phyloP scores from a whole-genome alignment of 140 eudicot species.

The Bidens hawaiensis region DNA sequence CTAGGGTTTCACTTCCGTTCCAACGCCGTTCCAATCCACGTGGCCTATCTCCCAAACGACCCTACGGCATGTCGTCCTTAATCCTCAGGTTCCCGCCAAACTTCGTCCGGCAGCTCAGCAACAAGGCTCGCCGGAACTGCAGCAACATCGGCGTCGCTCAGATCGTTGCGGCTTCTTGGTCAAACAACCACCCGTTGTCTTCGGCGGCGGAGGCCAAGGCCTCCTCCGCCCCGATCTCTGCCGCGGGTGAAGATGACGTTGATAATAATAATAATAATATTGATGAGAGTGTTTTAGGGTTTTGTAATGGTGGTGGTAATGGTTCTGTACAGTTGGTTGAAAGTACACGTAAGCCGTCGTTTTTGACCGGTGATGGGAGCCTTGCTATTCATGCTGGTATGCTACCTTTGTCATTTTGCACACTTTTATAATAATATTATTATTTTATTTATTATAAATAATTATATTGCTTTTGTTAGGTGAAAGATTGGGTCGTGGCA shows the following conservation, averaged over 20 bases:
- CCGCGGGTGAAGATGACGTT: slow-evolving; percentile 37
- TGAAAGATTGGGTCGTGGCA: slow-evolving; percentile 72
- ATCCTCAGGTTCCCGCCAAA: slow-evolving; percentile 80
- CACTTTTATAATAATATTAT: too few species aligned
- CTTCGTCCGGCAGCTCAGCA: slow-evolving; percentile 90
- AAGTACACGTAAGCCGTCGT: slow-evolving; percentile 34
- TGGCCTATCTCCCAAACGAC: not conserved
- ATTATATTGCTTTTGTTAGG: slow-evolving; percentile 32
- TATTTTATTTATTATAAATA: too few species aligned
- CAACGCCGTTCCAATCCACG: slow-evolving; percentile 55
- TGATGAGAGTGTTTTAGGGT: slow-evolving; percentile 4
- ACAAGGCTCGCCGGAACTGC: slow-evolving; percentile 90
- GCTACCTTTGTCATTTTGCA: not conserved
- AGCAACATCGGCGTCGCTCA: slow-evolving; percentile 98
- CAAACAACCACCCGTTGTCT: slow-evolving; percentile 41
- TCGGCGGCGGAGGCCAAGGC: slow-evolving; percentile 47
- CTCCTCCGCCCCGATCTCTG: slow-evolving; percentile 31
- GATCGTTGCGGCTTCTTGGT: slow-evolving; percentile 90
- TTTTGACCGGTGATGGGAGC: slow-evolving; percentile 74
- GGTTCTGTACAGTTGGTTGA: slow-evolving; percentile 40
- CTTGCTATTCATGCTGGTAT: slow-evolving; percentile 91
- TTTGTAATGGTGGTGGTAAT: not conserved
- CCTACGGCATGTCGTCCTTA: slow-evolving; percentile 55
- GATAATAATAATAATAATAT: slow-evolving; percentile 18
- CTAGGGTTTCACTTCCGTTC: slow-evolving; percentile 49